These are phyloP conservation scores for Trametes pubescens DNA, from an alignment of 1,284 basidiomycete genomes.

Conservation along the genomic window DNA sequence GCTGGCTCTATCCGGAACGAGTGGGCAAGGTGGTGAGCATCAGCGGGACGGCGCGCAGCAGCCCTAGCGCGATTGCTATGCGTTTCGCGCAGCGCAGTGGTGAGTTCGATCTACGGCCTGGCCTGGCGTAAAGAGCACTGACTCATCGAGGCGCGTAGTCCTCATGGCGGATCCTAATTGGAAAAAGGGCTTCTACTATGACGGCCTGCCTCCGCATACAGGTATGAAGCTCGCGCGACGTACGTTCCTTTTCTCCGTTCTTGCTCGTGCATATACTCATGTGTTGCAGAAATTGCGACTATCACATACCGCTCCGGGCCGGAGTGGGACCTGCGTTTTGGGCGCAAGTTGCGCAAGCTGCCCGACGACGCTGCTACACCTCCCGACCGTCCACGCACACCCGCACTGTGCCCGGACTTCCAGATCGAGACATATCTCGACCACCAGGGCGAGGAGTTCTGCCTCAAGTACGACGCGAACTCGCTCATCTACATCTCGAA, in stretches of 20 bases:
- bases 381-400: slow-evolving; percentile 54
- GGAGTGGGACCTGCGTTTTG: slow-evolving; percentile 98
- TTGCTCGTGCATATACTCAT: slow-evolving; percentile 2
- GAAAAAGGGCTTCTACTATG: slow-evolving; percentile 99
- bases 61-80: slow-evolving; percentile 93
- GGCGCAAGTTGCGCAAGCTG: slow-evolving; percentile 69
- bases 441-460: slow-evolving; percentile 98
- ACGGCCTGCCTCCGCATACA: slow-evolving; percentile 91
- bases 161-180: slow-evolving; percentile 99
- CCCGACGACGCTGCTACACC: slow-evolving; percentile 44
- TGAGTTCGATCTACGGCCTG: slow-evolving; percentile 48
- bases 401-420: slow-evolving; percentile 95
- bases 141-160: slow-evolving; percentile 58
- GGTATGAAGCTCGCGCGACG: slow-evolving; percentile 99
- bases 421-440: slow-evolving; percentile 99
- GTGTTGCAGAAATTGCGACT: slow-evolving; percentile 88
- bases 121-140: slow-evolving; percentile 12
- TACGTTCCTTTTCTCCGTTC: slow-evolving; percentile 50
- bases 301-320: slow-evolving; percentile 99
- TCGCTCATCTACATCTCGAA: slow-evolving; percentile 98
- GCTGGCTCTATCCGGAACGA: slow-evolving; percentile 90
- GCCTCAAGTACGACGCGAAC: slow-evolving; percentile 99
- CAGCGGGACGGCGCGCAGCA: slow-evolving; percentile 92
- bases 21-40: slow-evolving; percentile 93
- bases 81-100: slow-evolving; percentile 95